Evolutionary conservation across 2,329 filamentous ascomycete genomes (phyloP).

Genomic region (Aspergillus sergii): DNA sequence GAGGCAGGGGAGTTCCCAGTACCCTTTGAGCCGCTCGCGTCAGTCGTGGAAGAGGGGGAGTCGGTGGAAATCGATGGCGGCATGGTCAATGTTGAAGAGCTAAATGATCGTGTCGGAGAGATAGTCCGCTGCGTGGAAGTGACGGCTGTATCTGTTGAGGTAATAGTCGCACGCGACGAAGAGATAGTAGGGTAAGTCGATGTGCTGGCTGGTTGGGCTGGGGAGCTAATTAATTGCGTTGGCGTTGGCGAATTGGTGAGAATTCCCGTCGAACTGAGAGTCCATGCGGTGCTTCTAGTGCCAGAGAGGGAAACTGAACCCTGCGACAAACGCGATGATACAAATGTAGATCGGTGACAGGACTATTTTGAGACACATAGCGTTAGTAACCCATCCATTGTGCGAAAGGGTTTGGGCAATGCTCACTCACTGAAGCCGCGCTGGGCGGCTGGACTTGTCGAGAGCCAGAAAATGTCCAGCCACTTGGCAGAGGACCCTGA

Average conservation of each 20-base stretch:
- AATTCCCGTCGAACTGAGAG: slow-evolving; percentile 10
- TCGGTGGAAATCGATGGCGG: not conserved
- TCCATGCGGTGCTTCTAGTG: slow-evolving; percentile 38
- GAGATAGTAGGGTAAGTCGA: not conserved
- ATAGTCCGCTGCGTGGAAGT: not conserved
- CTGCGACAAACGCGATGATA: slow-evolving; percentile 48
- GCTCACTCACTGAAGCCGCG: slow-evolving; percentile 68
- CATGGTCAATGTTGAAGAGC: not conserved
- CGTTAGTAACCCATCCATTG: slow-evolving; percentile 29
- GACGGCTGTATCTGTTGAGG: not conserved
- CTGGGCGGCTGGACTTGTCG: slow-evolving; percentile 78
- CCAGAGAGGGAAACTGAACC: slow-evolving; percentile 51
- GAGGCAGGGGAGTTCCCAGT: slow-evolving; percentile 1
- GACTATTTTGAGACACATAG: slow-evolving; percentile 14
- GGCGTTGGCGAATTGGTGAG: not conserved
- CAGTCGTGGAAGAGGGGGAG: slow-evolving; percentile 12
- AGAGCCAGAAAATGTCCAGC: slow-evolving; percentile 77
- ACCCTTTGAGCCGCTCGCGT: slow-evolving; percentile 2
- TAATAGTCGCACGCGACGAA: not conserved
- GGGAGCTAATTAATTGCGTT: not conserved
- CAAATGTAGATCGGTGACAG: slow-evolving; percentile 53
- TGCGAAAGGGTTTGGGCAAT: slow-evolving; percentile 30
- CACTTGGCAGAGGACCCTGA: slow-evolving; percentile 64
- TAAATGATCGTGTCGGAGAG: slow-evolving; percentile 3
- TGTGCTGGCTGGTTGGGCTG: slow-evolving; percentile 1